phyloP scores from a whole-genome alignment of 495 filamentous ascomycete genomes.

The Aspergillus diversus region DNA sequence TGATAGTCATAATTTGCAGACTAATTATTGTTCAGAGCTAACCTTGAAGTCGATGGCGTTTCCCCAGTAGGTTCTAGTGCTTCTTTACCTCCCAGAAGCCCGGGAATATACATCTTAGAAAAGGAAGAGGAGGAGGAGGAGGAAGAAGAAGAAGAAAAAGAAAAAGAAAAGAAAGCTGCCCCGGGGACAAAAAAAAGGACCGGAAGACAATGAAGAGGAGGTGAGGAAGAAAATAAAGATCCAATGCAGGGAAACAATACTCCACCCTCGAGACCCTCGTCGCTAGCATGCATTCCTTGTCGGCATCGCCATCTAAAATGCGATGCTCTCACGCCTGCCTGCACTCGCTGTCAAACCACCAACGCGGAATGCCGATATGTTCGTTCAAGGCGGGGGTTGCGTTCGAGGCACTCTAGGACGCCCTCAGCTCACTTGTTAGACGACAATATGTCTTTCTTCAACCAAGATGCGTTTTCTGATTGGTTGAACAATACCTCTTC shows the following conservation, averaged over 20 bases:
- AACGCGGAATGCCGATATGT: conserved; percentile 32
- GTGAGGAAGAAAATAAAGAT: neutral
- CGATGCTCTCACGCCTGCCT: conserved; percentile 51
- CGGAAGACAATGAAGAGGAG: neutral
- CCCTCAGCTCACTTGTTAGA: conserved; percentile 18
- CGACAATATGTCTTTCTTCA: conserved; percentile 19
- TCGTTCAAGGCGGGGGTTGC: conserved; percentile 38
- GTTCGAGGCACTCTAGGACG: conserved; percentile 24
- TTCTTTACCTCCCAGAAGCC: neutral
- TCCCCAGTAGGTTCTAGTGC: neutral
- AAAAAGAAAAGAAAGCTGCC: neutral
- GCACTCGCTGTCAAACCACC: conserved; percentile 30
- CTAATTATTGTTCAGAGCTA: no score
- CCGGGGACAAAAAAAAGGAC: neutral
- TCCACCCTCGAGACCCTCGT: conserved; percentile 31
- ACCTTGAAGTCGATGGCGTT: no score
- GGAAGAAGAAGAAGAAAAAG: neutral
- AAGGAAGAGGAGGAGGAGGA: no score
- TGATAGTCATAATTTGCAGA: no score
- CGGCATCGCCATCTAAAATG: conserved; percentile 61
- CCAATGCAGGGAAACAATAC: conserved; percentile 16
- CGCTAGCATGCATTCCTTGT: conserved; percentile 59
- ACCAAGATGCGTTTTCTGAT: conserved; percentile 19
- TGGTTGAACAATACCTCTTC: conserved; percentile 24
- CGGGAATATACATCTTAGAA: neutral